These are phyloP conservation scores for Hericium rajendrae DNA, from an alignment of 768 basidiomycete species.

Conservation along the genomic window DNA sequence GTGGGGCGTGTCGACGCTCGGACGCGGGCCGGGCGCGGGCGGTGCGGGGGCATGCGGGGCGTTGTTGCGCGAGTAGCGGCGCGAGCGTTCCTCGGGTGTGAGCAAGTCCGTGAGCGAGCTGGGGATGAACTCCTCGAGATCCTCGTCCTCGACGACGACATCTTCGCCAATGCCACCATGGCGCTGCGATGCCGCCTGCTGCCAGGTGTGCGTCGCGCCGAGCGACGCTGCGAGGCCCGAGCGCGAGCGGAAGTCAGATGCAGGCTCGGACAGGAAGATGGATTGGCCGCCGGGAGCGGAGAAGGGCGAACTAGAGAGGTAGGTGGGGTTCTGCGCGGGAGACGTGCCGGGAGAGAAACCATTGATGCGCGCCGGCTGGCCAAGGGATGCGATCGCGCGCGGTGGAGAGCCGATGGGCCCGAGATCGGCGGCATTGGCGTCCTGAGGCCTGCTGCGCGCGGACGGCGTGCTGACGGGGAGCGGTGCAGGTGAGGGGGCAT, in stretches of 20 bases:
- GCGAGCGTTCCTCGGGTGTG: conserved; percentile 77
- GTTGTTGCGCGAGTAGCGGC: conserved; percentile 74
- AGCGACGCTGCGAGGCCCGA: conserved; percentile 57
- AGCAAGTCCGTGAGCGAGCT: conserved; percentile 82
- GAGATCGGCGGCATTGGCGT: conserved; percentile 41
- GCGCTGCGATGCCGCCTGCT: conserved; percentile 6
- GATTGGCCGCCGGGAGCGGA: conserved; percentile 62
- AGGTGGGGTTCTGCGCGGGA: conserved; percentile 30
- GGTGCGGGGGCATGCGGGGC: conserved; percentile 23
- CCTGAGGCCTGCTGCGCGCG: conserved; percentile 39
- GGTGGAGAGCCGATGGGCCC: conserved; percentile 83
- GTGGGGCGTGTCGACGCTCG: conserved; percentile 24
- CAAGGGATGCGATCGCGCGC: conserved; percentile 27
- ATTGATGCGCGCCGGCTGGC: conserved; percentile 29
- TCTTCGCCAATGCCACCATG: conserved; percentile 6
- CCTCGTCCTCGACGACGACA: conserved; percentile 57
- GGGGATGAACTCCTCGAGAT: conserved; percentile 84
- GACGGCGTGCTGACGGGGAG: conserved; percentile 42
- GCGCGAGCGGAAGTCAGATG: conserved; percentile 26
- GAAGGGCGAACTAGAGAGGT: conserved; percentile 61
- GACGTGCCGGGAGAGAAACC: conserved; percentile 53
- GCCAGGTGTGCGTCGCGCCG: conserved; percentile 44
- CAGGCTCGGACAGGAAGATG: conserved; percentile 35
- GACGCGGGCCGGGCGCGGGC: conserved; percentile 9
- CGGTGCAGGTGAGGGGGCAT: conserved; percentile 29